Evolutionary conservation across 805 yeast species (phyloP), one percentile per base, ranked within the genome.

Genomic region (Millerozyma acaciae): DNA sequence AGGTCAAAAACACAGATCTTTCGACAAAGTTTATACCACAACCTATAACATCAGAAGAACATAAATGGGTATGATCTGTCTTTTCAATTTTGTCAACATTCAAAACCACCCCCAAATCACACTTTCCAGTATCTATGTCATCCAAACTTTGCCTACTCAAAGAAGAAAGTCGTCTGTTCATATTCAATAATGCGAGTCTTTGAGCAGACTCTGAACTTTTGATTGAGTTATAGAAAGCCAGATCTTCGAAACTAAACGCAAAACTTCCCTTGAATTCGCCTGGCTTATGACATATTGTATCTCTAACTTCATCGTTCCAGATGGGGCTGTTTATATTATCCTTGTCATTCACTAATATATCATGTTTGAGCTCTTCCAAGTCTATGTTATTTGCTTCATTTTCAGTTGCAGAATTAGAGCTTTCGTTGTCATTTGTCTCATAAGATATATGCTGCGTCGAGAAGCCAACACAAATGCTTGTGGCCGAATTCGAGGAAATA

Each of bases 1-100:
- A 80, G 0, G 96, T 88, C 43, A 76, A 76, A 47, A 88, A 89
- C 2, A 86, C 69, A 0, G 78, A 60, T 26, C 75, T 70, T 25
- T 73, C 75, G 10, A 72, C 63, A 45, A 75, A 82, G 60, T 88
- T 82, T 16, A 87, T 70, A 4, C 96, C 96, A 55, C 89, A 82
- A 0, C 97, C 97, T 41, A 89, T 70, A 2, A 74, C 65, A 55
- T 87, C 96, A 23, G 26, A 23, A n/a, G 10, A n/a, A 15, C 10
- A n/a, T n/a, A 23, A 12, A n/a, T 23, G 10, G 10, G 26, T 6
- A 12, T 12, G 13, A 23, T 12, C 7, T 15, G 56, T 47, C 26
- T 40, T 47, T 28, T 38, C 42, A 2, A 34, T 16, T 28, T 48
- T 50, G 13, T 29, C 39, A 2, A 20, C 25, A 16, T 50, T 47